Percentiles rank a stretch among this genome's conserved stretches.
Conservation (phyloP, 1,284 basidiomycete genomes). For the Coniferiporia sulphurascens region DNA sequence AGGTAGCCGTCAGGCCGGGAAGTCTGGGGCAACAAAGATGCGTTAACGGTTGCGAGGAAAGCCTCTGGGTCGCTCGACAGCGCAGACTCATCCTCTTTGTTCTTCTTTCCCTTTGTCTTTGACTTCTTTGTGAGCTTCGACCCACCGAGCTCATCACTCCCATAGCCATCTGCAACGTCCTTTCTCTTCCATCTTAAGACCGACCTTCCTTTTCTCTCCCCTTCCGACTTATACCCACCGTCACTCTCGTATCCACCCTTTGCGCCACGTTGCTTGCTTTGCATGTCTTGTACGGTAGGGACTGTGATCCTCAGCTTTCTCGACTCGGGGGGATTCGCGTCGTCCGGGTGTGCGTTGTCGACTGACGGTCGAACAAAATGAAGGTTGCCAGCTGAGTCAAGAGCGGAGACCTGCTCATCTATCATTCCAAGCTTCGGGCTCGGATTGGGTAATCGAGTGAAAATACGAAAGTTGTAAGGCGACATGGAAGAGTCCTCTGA, state of each 20-base stretch:
- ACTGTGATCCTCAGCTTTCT: not conserved
- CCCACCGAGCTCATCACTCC: conserved; percentile 13
- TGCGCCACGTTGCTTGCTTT: conserved; percentile 1
- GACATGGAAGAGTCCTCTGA: conserved; percentile 16
- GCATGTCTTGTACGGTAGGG: not conserved
- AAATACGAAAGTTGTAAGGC: conserved; percentile 3
- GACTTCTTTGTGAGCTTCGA: not conserved
- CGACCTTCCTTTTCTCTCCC: conserved; percentile 5
- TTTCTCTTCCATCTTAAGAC: conserved; percentile 6
- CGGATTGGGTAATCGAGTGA: not conserved
- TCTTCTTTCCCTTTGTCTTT: conserved; percentile 2
- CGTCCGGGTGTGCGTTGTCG: not conserved
- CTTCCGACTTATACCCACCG: conserved; percentile 16
- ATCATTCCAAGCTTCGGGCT: not conserved
- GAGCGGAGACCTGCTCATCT: not conserved
- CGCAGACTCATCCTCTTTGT: not conserved
- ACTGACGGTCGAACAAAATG: not conserved
- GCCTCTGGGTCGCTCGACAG: conserved; percentile 6
- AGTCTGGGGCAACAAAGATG: not conserved
- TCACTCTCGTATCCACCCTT: conserved; percentile 16
- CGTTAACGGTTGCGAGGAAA: conserved; percentile 15
- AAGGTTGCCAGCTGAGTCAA: not conserved
- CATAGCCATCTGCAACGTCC: not conserved
- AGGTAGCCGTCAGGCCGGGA: conserved; percentile 4
- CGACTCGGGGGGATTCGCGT: not conserved